Percentiles rank a stretch among this genome's conserved stretches.
Conservation (phyloP, 805 yeast species). For the Sugiyamaella americana region DNA sequence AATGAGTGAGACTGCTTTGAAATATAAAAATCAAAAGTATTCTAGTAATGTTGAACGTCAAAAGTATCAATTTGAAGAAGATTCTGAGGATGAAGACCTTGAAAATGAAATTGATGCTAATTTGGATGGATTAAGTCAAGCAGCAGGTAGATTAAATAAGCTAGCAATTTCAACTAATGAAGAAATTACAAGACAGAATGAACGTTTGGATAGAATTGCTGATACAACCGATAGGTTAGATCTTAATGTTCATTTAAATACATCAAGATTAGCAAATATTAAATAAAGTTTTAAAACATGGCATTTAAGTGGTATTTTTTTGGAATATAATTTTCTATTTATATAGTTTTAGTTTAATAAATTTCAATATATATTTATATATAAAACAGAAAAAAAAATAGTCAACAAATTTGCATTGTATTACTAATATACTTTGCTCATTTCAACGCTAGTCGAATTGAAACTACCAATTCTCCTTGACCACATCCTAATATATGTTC, state of each 20-base stretch:
- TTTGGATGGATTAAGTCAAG: constrained; percentile 66
- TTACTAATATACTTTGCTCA: neutral
- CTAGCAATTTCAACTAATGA: constrained; percentile 67
- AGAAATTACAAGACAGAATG: constrained; percentile 76
- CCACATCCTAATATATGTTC: constrained; percentile 14
- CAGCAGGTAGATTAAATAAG: constrained; percentile 63
- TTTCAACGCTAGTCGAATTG: constrained; percentile 6
- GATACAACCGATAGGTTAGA: constrained; percentile 82
- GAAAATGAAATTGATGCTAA: constrained; percentile 83
- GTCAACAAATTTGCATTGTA: neutral
- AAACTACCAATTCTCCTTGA: constrained; percentile 8
- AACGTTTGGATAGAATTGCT: constrained; percentile 65
- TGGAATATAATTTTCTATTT: neutral
- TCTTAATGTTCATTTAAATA: constrained; percentile 73
- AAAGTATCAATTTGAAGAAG: constrained; percentile 78
- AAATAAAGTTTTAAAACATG: too few relatives aligned
- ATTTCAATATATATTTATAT: too few relatives aligned
- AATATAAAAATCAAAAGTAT: constrained; percentile 22
- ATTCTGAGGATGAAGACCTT: constrained; percentile 87
- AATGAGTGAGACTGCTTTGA: constrained; percentile 26
- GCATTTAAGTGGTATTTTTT: neutral
- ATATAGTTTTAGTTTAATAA: neutral
- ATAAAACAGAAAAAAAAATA: too few relatives aligned
- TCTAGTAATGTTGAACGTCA: constrained; percentile 42
- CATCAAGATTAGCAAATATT: constrained; percentile 50